Conservation (phyloP, 2,329 filamentous ascomycete genomes). For the Colletotrichum acutatum region DNA sequence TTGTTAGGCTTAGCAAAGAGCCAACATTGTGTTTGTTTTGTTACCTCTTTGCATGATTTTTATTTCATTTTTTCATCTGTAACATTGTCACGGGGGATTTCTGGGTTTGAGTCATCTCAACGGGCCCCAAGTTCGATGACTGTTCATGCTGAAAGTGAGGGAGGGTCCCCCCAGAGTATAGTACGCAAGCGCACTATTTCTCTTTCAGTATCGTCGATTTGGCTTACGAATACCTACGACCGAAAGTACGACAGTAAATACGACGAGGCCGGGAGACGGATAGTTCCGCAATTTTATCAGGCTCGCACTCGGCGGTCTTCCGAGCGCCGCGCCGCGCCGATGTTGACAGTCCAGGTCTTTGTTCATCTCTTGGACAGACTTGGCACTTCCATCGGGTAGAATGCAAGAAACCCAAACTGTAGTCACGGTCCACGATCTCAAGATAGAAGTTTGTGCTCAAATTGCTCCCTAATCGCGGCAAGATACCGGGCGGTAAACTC, state of each 20-base stretch:
- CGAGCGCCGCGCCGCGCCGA: neutral
- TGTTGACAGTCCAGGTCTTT: neutral
- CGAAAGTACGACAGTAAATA: neutral
- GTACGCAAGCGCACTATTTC: neutral
- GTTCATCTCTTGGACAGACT: neutral
- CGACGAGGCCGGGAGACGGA: neutral
- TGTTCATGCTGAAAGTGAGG: neutral
- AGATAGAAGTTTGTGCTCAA: neutral
- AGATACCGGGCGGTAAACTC: neutral
- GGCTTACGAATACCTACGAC: neutral
- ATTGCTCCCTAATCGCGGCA: no score
- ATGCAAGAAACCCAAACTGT: neutral
- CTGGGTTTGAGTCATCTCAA: neutral
- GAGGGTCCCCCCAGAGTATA: no score
- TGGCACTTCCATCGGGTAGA: neutral
- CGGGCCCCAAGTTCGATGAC: neutral
- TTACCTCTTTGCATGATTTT: neutral
- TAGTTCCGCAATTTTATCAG: neutral
- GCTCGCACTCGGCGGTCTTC: neutral
- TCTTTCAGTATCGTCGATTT: neutral
- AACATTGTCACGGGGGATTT: neutral
- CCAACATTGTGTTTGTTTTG: neutral
- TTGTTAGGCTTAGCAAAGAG: neutral
- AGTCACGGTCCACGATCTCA: no score
- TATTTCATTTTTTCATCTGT: neutral